Conservation (phyloP, 2,329 filamentous ascomycete genomes). For the Scolecobasidium constrictum region DNA sequence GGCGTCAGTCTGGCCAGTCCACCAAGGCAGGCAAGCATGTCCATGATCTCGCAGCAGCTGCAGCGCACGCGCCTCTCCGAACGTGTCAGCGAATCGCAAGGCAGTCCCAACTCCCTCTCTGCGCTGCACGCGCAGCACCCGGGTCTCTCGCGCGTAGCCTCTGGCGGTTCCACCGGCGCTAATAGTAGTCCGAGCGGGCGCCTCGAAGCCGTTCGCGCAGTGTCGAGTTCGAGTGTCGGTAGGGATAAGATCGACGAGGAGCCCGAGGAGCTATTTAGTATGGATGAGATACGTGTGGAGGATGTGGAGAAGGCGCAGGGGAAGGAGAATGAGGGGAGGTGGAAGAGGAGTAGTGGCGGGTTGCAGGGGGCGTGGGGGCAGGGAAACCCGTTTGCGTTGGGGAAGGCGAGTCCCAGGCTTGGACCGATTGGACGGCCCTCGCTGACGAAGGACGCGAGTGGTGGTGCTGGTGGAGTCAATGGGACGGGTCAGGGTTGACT, state of each 20-base stretch:
- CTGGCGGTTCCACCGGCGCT: conserved; percentile 21
- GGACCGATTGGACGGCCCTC: conserved; percentile 24
- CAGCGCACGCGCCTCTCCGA: conserved; percentile 31
- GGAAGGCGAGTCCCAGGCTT: conserved; percentile 20
- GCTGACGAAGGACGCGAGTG: too few relatives aligned
- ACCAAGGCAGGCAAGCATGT: conserved; percentile 46
- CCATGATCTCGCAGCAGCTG: conserved; percentile 50
- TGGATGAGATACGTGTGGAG: conserved; percentile 28
- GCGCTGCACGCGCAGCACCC: conserved; percentile 49
- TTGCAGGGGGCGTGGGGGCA: conserved; percentile 27
- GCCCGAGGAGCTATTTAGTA: conserved; percentile 30
- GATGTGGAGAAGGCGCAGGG: conserved; percentile 31
- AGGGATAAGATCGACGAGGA: conserved; percentile 31
- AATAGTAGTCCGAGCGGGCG: conserved; percentile 11
- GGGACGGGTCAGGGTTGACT: too few relatives aligned
- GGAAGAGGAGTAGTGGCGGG: conserved; percentile 24
- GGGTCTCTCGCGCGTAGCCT: conserved; percentile 46
- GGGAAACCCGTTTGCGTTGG: conserved; percentile 14
- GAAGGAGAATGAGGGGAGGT: conserved; percentile 22
- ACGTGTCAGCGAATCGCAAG: conserved; percentile 22
- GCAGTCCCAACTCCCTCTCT: conserved; percentile 5
- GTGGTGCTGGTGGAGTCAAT: too few relatives aligned
- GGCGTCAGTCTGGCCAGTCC: conserved; percentile 44
- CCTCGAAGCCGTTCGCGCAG: conserved; percentile 24
- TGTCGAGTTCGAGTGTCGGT: conserved; percentile 26